Base-by-base conservation (phyloP, 192 early-diverging fungal species). In the Backusella parvicylindrica region DNA sequence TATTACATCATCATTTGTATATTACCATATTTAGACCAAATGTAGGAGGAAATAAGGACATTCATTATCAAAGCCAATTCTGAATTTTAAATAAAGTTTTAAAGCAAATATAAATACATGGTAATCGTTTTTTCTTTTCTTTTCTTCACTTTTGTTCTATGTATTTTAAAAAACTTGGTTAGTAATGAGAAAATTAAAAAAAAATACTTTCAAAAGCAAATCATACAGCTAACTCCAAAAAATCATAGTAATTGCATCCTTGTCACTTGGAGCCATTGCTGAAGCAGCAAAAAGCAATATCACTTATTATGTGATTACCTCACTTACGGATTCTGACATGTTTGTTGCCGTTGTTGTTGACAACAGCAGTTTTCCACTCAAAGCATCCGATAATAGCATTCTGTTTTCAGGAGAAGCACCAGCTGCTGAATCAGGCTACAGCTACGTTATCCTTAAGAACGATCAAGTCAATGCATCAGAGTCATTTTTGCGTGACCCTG, bases 361-460 rank as follows among this genome's bases (percentile, higher is more conserved):
- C 31, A 31, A 41, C 0, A 38, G 18, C 4, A 31, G 28, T 11
- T 68, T 68, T 13, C 38, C 66, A 21, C 31, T 75, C 2, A 12
- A 36, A 26, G 28, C 74, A n/a, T n/a, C 16, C 13, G 71, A 31
- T 8, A 35, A 26, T 16, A 32, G 65, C 33, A 68, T 78, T 28
- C 65, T 78, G 2, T 60, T 56, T 37, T n/a, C 50, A 73, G 77
- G 64, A 3, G 18, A 66, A 36, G 71, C 77, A 0, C 77, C 71
- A 16, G 9, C 2, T 13, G 53, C 40, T 53, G 32, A 47, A 4
- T 41, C 72, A 7, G 37, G 18, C 0, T 73, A 73, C 31, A 47
- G 53, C 8, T 78, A 78, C 33, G 37, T 33, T 28, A 40, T 47
- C 15, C 11, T 69, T 8, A 49, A 60, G 13, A 35, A 40, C 3